Evolutionary conservation across 257 asterid genomes (phyloP).

Genomic region (Coffea eugenioides): DNA sequence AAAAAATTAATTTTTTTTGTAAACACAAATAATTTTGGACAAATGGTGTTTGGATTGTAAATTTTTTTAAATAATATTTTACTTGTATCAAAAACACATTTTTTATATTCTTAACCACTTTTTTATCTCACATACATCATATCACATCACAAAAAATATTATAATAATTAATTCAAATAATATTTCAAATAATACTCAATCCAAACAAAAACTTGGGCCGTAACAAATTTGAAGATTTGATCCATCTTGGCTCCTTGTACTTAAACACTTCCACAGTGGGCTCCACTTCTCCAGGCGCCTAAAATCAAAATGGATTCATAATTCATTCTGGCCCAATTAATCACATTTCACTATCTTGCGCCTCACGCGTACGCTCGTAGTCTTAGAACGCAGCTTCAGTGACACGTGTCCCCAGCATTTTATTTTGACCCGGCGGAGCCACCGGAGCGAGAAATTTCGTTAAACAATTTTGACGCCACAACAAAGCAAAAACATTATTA

Average conservation of each 20-base stretch:
- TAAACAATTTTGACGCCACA: not conserved
- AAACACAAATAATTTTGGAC: no score
- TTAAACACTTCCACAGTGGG: not conserved
- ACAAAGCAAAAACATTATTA: not conserved
- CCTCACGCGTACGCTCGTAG: not conserved
- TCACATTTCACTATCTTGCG: not conserved
- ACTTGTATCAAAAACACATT: no score
- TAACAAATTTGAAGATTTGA: not conserved
- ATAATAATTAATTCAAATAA: no score
- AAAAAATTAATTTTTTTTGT: no score
- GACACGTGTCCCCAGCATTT: slow-evolving; percentile 19
- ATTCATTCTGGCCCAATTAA: not conserved
- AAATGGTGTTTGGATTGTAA: no score
- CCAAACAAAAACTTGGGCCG: not conserved
- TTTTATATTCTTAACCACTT: no score
- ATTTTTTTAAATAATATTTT: no score
- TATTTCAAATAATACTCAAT: no score
- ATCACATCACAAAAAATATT: no score
- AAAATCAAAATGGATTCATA: no score
- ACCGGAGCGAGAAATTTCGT: slow-evolving; percentile 26
- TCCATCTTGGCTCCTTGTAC: not conserved
- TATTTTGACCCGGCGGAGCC: slow-evolving; percentile 32
- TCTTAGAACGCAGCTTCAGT: not conserved
- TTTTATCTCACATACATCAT: no score
- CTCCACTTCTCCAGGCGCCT: not conserved